Percentiles rank a stretch among this genome's conserved stretches.
phyloP scores from a whole-genome alignment of 2,329 filamentous ascomycete genomes.

The Fusarium sp. region DNA sequence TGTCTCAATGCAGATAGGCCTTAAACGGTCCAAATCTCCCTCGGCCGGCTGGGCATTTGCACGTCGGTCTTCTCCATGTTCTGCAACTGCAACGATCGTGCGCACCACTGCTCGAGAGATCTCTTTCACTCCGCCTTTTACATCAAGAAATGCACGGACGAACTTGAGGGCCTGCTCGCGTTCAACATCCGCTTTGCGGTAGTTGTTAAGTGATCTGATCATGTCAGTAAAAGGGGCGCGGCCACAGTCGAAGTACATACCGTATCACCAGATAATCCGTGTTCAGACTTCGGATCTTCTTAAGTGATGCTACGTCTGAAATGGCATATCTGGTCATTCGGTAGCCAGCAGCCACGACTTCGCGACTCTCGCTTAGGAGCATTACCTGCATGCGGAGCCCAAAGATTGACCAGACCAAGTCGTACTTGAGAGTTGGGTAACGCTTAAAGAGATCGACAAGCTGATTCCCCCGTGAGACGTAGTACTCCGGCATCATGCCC shows the following conservation, averaged over 20 bases:
- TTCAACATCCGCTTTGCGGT: constrained; percentile 96
- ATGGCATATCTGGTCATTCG: constrained; percentile 93
- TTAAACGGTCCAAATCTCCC: constrained; percentile 82
- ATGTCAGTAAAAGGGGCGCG: constrained; percentile 14
- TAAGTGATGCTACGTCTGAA: constrained; percentile 87
- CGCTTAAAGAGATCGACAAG: constrained; percentile 97
- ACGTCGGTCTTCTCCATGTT: constrained; percentile 87
- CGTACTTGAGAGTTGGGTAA: constrained; percentile 93
- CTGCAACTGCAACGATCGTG: constrained; percentile 89
- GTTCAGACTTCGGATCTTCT: constrained; percentile 86
- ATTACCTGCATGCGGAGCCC: constrained; percentile 93
- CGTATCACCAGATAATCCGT: constrained; percentile 90
- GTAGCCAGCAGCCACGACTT: constrained; percentile 95
- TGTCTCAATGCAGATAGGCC: constrained; percentile 92
- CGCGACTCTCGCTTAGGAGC: constrained; percentile 93
- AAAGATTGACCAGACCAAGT: constrained; percentile 95
- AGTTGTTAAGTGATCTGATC: constrained; percentile 83
- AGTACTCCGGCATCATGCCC: constrained; percentile 91
- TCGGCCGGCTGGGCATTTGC: constrained; percentile 73
- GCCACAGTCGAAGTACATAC: constrained; percentile 26
- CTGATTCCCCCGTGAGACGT: constrained; percentile 90
- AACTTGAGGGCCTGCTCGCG: constrained; percentile 97
- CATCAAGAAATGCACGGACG: constrained; percentile 91
- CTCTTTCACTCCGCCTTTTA: constrained; percentile 90
- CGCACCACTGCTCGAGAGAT: constrained; percentile 87